Percentiles rank a stretch among this genome's conserved stretches.
Conservation (phyloP, 495 filamentous ascomycete species). For the Aspergillus bridgeri region DNA sequence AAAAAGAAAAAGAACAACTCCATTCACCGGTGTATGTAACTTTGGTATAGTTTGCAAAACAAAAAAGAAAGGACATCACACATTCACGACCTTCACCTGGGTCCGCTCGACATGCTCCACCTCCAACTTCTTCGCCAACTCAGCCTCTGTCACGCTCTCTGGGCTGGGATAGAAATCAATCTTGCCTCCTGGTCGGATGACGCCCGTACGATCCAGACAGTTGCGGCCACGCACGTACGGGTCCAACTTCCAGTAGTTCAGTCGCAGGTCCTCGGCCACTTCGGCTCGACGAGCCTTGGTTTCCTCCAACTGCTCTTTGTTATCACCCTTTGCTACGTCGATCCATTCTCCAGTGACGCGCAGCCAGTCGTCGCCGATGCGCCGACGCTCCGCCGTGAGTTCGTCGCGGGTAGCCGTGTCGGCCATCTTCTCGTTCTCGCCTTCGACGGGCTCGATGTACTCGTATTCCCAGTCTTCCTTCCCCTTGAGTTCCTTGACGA, state of each 20-base stretch:
- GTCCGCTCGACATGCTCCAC: constrained; percentile 30
- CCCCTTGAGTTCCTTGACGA: constrained; percentile 75
- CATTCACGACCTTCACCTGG: constrained; percentile 11
- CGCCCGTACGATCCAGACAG: constrained; percentile 64
- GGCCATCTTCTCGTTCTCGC: constrained; percentile 69
- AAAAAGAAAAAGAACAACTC: background rate
- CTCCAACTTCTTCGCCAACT: constrained; percentile 22
- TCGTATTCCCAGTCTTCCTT: constrained; percentile 75
- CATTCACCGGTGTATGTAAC: background rate
- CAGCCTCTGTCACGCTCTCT: constrained; percentile 13
- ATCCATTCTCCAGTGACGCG: constrained; percentile 68
- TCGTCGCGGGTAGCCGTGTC: constrained; percentile 59
- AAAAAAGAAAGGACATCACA: constrained; percentile 4
- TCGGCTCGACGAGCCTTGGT: constrained; percentile 56
- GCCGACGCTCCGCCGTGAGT: constrained; percentile 54
- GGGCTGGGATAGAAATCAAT: constrained; percentile 59
- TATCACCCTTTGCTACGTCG: constrained; percentile 37
- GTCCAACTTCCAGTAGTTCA: constrained; percentile 81
- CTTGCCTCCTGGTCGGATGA: constrained; percentile 60
- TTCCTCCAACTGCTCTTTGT: constrained; percentile 24
- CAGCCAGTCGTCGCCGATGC: constrained; percentile 65
- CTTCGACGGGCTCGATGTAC: constrained; percentile 70
- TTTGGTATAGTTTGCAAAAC: background rate
- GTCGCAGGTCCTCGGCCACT: constrained; percentile 57
- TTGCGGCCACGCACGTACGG: constrained; percentile 69